Evolutionary conservation across 2,329 filamentous ascomycete genomes (phyloP), one percentile per base, ranked within the genome.

Genomic region (Calonectria hawksworthii): DNA sequence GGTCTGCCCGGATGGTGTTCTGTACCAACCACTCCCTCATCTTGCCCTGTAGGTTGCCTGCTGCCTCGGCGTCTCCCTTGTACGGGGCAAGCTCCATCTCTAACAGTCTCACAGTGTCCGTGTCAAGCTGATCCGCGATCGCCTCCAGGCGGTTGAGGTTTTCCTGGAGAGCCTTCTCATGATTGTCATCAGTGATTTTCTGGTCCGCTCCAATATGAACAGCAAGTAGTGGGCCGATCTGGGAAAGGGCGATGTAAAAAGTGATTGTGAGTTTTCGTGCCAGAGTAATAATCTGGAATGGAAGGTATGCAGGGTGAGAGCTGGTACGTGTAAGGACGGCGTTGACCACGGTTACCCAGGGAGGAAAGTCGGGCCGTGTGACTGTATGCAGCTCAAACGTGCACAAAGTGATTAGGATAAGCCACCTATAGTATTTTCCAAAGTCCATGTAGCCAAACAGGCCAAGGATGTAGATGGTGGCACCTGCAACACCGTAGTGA

Each of bases 1-100:
- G 93, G 84, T 96, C 94, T 63, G 91, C 92, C 78, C 92, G 90
- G 74, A 98, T 94, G 18, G 93, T 96, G 82, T 98, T 98, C 84
- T 98, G 93, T 66, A 98, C 92, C 79, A 99, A 87, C 90, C 95
- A 98, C 81, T 97, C 95, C 85, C 93, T 94, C 86, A 98, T 91
- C 80, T 94, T 94, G 51, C 90, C 89, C 75, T 92, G 90, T 21
- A 87, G 75, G 50, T 92, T 92, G 56, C 88, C 88, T 61, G 94
- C 87, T n/a, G 88, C 89, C 75, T 91, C 89, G 44, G 90, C 86
- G 81, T 98, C 94, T n/a, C 93, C 93, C 66, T 89, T 91, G 84
- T 96, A 98, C 0, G 96, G 96, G 68, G 92, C 92, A 84, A 96
- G 90, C 81, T 98, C 95, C 83, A 98, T 88, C 61, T 93, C 92